phyloP scores from a whole-genome alignment of 2,329 filamentous ascomycete genomes.

The Alternaria solani region DNA sequence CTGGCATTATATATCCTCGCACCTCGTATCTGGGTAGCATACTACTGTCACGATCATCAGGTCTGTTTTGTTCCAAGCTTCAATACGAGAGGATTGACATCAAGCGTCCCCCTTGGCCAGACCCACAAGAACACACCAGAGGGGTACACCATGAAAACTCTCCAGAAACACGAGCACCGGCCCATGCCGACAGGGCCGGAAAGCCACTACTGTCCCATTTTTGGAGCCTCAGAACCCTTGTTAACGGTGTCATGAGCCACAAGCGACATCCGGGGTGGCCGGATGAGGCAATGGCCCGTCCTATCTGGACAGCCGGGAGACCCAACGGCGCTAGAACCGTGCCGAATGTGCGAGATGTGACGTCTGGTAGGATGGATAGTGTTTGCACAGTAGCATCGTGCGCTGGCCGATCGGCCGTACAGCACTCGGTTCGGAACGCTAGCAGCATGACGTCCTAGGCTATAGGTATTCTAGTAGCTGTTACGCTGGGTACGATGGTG shows the following conservation, averaged over 20 bases:
- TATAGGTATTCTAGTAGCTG: background rate
- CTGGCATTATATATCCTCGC: conserved; percentile 8
- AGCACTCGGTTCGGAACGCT: background rate
- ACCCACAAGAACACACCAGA: background rate
- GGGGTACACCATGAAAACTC: background rate
- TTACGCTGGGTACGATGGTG: background rate
- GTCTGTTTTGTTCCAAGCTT: background rate
- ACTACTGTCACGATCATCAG: background rate
- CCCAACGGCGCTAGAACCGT: background rate
- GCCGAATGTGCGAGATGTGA: conserved; percentile 15
- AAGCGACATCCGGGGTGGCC: background rate
- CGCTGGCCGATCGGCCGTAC: conserved; percentile 2
- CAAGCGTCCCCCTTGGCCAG: background rate
- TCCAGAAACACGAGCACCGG: conserved; percentile 3
- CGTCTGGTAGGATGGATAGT: conserved; percentile 1
- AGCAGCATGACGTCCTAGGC: background rate
- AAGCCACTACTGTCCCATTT: background rate
- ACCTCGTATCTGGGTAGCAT: background rate
- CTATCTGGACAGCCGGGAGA: background rate
- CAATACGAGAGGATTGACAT: conserved; percentile 7
- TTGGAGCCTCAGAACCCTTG: background rate
- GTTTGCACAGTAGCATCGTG: conserved; percentile 6
- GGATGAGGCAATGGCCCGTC: background rate
- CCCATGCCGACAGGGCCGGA: background rate
- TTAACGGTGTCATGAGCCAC: background rate